Base-by-base conservation (phyloP, 345 rosid species). In the Kernera saxatilis region DNA sequence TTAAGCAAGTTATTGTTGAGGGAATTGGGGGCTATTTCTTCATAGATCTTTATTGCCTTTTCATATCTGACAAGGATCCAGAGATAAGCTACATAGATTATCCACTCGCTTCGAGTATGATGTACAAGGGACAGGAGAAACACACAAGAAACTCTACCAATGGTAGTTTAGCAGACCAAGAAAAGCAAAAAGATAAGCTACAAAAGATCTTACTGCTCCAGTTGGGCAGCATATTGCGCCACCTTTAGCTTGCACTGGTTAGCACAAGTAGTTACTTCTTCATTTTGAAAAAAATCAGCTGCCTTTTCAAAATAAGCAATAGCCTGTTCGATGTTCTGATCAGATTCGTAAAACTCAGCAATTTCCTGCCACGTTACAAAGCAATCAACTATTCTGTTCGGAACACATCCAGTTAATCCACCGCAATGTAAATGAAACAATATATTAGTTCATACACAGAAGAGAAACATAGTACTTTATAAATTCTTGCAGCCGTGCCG, bases 181-280 rank as follows among this genome's bases (percentile, higher is more conserved):
- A n/a, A n/a, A n/a, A n/a, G n/a, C n/a, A n/a, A n/a, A 77, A 48
- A 71, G 64, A 69, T 29, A 66, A 57, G 60, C 15, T 7, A 8
- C 22, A 71, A 27, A 67, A 45, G 22, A 87, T 56, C 74, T 82
- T 85, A 91, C 96, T 83, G 87, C 72, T 87, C 93, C 51, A 87
- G 63, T 70, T 87, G 87, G 70, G 91, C 89, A 66, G 93, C 88
- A 81, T 80, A 87, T 73, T 91, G 90, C 9, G 94, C 92, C 66
- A 91, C 91, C 81, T 91, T 91, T 74, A 80, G 95, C 74, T 76
- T 91, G 88, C 98, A 89, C 59, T 89, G 93, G 77, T 92, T 89
- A 54, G 98, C 96, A 77, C 93, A 72, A 69, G 89, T 84, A 17
- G 85, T 82, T 41, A 79, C 86, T 58, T 92, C 93, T 80, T 87